Base-by-base conservation (phyloP, 2,329 filamentous ascomycete species). In the Chaetomiaceae sp. region DNA sequence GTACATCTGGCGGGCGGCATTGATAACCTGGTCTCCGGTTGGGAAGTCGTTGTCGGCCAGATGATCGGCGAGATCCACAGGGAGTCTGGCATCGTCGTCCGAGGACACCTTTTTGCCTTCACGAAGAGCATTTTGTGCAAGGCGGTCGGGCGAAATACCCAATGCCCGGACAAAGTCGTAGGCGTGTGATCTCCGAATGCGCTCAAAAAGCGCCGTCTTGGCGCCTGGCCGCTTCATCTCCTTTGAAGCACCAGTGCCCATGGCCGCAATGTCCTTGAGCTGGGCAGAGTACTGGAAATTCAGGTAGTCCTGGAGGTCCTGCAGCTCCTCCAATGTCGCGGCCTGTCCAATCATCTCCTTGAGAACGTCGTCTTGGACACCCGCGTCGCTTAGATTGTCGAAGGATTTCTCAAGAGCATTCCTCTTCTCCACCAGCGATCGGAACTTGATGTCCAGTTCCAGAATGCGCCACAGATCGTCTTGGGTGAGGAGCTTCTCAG, bases 381-480 rank as follows among this genome's bases (percentile, higher is more conserved):
- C 77, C 16, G 81, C 71, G 1, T 72, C 71, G 62, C 83, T 86
- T 17, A 96, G 72, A 54, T 84, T 87, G 14, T 89, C 82, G 56
- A 85, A 92, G 0, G 84, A 86, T 69, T 82, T 87, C 62, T 91
- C 84, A 13, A 99, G 79, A 2, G 87, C 81, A 60, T 92, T 92
- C 33, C 92, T 83, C 74, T 96, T 96, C 63, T 99, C 93, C 40
- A 95, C 79, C 48, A 97, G 81, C 2, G 91, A 93, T 42, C 91
- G 85, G 68, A 95, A 99, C 67, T 96, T 96, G 65, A 97, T 83
- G 65, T 99, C 93, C 47, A 95, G 79, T 61, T 99, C 93, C 37
- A 97, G 81, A 44, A 99, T 89, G 48, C 90, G 86, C 93, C 93
- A 99, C 3, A 99, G 73, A 61, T 99, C 92, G 58, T 89, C 88